Conservation (phyloP, 441 rosid species). For the Populus hybrid region DNA sequence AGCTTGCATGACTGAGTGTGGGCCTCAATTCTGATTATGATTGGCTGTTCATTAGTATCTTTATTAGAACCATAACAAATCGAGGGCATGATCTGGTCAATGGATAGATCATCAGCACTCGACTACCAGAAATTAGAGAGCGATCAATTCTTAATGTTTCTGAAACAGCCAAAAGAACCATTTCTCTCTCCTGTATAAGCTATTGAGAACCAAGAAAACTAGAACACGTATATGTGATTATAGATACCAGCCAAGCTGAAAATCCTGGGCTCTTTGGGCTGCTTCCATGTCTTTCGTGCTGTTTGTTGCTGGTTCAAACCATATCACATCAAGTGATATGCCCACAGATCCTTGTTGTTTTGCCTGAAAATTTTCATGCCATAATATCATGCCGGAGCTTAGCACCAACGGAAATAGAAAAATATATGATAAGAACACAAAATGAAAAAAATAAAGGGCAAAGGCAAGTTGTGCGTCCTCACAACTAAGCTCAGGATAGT, state of each 20-base stretch:
- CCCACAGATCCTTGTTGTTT: conserved; percentile 29
- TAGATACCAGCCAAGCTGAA: conserved; percentile 34
- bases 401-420: not conserved
- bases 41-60: not conserved
- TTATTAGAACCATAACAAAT: not conserved
- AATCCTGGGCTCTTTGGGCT: conserved; percentile 35
- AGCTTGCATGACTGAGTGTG: not conserved
- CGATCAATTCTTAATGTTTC: not conserved
- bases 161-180: not conserved
- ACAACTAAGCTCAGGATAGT: not conserved
- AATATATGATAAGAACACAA: not conserved
- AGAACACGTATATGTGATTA: not conserved
- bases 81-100: not conserved
- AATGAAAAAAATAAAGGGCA: not conserved
- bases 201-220: not conserved
- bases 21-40: not conserved
- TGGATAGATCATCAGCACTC: not conserved
- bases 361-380: conserved; percentile 12
- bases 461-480: not conserved
- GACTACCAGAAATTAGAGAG: not conserved
- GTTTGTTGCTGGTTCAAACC: conserved; percentile 27
- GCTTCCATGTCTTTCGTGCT: conserved; percentile 24
- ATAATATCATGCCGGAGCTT: not conserved
- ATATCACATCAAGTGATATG: conserved; percentile 27
- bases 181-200: not conserved